Conservation (phyloP, 2,329 filamentous ascomycete genomes). For the Helotiales sp. region DNA sequence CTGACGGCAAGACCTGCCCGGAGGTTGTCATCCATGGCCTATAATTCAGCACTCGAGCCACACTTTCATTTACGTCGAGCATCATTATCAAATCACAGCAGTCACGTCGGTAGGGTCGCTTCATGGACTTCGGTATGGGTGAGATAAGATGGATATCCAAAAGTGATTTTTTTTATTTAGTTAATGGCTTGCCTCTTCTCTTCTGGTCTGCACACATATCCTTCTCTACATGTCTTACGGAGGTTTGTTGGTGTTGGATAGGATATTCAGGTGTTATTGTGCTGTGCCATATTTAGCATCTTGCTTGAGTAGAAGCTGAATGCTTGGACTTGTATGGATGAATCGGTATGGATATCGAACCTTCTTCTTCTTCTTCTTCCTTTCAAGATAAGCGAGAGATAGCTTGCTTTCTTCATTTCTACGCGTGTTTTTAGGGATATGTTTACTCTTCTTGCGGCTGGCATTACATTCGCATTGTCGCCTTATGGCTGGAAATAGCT, state of each 20-base stretch:
- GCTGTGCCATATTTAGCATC: not conserved
- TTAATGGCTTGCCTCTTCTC: constrained; percentile 26
- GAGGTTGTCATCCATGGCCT: constrained; percentile 40
- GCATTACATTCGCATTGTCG: not conserved
- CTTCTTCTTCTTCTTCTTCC: not conserved
- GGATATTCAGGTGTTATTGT: not conserved
- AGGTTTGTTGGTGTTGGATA: constrained; percentile 11
- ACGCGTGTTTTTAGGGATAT: not conserved
- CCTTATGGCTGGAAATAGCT: too few relatives aligned
- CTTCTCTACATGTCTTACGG: constrained; percentile 27
- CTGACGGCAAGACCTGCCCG: constrained; percentile 31
- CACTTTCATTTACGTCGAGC: constrained; percentile 19
- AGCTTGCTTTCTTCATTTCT: not conserved
- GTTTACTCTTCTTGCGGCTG: not conserved
- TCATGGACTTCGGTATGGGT: constrained; percentile 9
- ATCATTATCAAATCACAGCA: constrained; percentile 23
- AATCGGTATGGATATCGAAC: constrained; percentile 6
- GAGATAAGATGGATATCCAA: constrained; percentile 27
- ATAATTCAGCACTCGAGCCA: constrained; percentile 15
- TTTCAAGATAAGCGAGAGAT: not conserved
- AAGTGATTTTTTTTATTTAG: constrained; percentile 31
- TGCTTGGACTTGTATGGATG: constrained; percentile 25
- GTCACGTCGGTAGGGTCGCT: constrained; percentile 31
- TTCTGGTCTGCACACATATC: constrained; percentile 25
- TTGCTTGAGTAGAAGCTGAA: not conserved